Percentiles rank a stretch among this genome's conserved stretches.
Evolutionary conservation across 805 yeast genomes (phyloP).

Genomic region (Saccharomyces kudriavzevii): DNA sequence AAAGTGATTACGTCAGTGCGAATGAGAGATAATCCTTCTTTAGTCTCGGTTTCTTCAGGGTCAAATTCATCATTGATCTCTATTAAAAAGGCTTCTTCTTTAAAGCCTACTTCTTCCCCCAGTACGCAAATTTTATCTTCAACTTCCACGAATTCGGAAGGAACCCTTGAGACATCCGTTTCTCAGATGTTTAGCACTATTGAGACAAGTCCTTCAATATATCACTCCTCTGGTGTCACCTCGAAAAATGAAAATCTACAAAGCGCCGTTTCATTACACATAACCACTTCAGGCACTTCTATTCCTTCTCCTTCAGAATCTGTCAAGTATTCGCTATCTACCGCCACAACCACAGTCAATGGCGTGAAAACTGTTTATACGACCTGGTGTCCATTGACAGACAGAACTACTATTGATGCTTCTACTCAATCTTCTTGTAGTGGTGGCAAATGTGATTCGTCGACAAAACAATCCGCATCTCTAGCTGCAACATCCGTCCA

Average conservation of each 20-base stretch:
- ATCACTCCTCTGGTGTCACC: neutral
- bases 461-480: neutral
- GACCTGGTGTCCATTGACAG: slow-evolving; percentile 33
- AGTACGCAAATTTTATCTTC: neutral
- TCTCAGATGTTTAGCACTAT: neutral
- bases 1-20: neutral
- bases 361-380: slow-evolving; percentile 30
- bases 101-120: neutral
- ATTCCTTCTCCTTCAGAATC: neutral
- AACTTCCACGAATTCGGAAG: neutral
- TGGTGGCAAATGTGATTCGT: neutral
- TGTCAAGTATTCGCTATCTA: neutral
- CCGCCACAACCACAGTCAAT: neutral
- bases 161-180: neutral
- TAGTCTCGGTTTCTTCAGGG: neutral
- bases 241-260: neutral
- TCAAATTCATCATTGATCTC: neutral
- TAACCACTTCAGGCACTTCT: neutral
- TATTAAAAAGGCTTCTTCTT: neutral
- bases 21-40: neutral
- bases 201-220: neutral
- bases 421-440: neutral
- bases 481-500: slow-evolving; percentile 1
- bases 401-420: neutral
- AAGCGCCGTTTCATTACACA: neutral